A percentile compares a stretch with the other conserved stretches of the same genome.
These are phyloP conservation scores for Kingdonia uniflora DNA, from an alignment of 164 flowering plant species.

Conservation along the genomic window DNA sequence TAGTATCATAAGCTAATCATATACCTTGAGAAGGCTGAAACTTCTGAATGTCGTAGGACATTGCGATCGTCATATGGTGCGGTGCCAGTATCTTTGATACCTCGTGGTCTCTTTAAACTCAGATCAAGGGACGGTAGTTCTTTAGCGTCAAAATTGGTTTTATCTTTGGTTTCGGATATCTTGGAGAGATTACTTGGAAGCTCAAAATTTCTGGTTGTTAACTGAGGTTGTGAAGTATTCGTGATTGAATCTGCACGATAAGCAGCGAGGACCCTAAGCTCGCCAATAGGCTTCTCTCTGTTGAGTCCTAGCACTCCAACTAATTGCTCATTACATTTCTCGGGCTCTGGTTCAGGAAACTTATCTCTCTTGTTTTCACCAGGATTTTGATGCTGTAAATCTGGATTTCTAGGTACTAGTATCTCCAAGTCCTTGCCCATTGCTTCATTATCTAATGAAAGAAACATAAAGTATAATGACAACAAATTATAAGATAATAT, in stretches of 20 bases:
- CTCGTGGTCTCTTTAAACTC: conserved; percentile 40
- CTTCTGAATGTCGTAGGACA: conserved; percentile 57
- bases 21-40: conserved; percentile 77
- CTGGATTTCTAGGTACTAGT: conserved; percentile 23
- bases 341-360: conserved; percentile 12
- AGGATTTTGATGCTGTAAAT: conserved; percentile 20
- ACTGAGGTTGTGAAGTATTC: conserved; percentile 12
- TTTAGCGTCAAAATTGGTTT: conserved; percentile 14
- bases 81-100: conserved; percentile 24
- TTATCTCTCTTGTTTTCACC: conserved; percentile 17
- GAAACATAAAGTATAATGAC: background rate
- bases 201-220: conserved; percentile 17
- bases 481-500: background rate
- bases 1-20: too few relatives aligned
- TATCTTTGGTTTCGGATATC: conserved; percentile 19
- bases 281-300: conserved; percentile 13
- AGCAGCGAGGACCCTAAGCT: conserved; percentile 13
- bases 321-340: conserved; percentile 15
- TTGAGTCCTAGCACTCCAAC: conserved; percentile 17
- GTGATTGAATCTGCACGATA: conserved; percentile 14
- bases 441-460: conserved; percentile 27
- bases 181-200: conserved; percentile 18
- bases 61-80: conserved; percentile 25
- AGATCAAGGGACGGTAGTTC: conserved; percentile 45
- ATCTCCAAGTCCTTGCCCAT: conserved; percentile 43